Evolutionary conservation across 2,329 filamentous ascomycete genomes (phyloP).

Genomic region (Nothomitra cinnamomea): DNA sequence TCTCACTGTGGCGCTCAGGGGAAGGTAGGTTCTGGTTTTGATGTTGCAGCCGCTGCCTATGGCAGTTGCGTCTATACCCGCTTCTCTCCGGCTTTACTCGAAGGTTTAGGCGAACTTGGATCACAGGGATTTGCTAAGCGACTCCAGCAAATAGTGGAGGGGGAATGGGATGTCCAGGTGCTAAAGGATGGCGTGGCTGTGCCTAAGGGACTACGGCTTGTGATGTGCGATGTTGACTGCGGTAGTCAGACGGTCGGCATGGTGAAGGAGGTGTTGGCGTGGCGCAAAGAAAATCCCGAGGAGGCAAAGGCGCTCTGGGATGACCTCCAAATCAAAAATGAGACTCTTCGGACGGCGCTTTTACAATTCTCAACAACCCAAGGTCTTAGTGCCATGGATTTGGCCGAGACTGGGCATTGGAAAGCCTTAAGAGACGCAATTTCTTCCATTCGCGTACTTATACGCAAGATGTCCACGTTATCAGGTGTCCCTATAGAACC

Average conservation of each 20-base stretch:
- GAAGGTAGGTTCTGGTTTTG: constrained; percentile 90
- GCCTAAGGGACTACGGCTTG: constrained; percentile 55
- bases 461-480: constrained; percentile 57
- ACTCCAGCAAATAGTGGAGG: constrained; percentile 50
- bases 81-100: constrained; percentile 70
- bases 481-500: constrained; percentile 83
- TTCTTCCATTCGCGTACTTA: constrained; percentile 35
- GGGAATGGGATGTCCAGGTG: constrained; percentile 65
- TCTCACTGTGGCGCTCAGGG: constrained; percentile 92
- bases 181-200: constrained; percentile 51
- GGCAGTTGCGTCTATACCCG: constrained; percentile 80
- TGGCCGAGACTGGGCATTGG: constrained; percentile 33
- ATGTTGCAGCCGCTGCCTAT: constrained; percentile 83
- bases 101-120: constrained; percentile 47
- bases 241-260: constrained; percentile 87
- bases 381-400: constrained; percentile 30
- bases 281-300: constrained; percentile 48
- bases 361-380: constrained; percentile 5
- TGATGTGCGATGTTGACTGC: constrained; percentile 94
- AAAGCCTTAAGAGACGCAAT: constrained; percentile 35
- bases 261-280: constrained; percentile 81
- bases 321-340: constrained; percentile 56
- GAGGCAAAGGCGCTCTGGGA: constrained; percentile 59
- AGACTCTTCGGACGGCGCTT: constrained; percentile 31
- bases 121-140: constrained; percentile 46